Base-by-base conservation (phyloP, 768 basidiomycete genomes). In the Termitomyces sp. region DNA sequence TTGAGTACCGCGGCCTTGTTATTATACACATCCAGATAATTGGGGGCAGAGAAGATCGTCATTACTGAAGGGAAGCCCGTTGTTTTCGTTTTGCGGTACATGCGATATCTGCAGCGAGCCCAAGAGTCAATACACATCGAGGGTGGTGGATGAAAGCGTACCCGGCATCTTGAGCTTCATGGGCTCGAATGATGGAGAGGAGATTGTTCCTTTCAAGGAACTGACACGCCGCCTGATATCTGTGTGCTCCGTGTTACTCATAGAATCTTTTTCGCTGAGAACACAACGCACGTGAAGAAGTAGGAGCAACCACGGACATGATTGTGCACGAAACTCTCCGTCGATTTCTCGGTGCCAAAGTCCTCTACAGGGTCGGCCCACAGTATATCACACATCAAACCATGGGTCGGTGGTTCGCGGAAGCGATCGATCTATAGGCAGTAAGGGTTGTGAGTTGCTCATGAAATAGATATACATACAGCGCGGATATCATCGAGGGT, bases 11-110 rank as follows among this genome's bases (percentile, higher is more conserved):
- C 97, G 1, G 95, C 97, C 75, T 98, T 98, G 78, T 99, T 99
- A 74, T 96, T 94, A 75, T 98, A 98, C 20, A 98, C 93, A 67
- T 98, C 97, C 57, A 98, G 88, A 69, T 98, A 98, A 71, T 98
- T 95, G 42, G 97, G 97, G 8, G 95, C 95, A 16, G 93, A 95
- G 76, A 99, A 99, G 67, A 99, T 95, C n/a, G 96, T 98, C 95
- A 99, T 98, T 58, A 99, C 95, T 16, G 95, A 96, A 18, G 97
- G 96, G 79, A 99, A 98, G 6, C 96, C 95, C 0, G 95, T 98
- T 20, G 93, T 91, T 74, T 94, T 93, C 5, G 96, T 98, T 76
- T 99, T 99, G 64, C 95, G 91, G 69, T 98, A 98, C 97, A 98
- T 98, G 55, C 95, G 92, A 71, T 96, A 97, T 13, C 93, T 94